Conservation (phyloP, 2,329 filamentous ascomycete genomes). For the Ascochyta koolunga region DNA sequence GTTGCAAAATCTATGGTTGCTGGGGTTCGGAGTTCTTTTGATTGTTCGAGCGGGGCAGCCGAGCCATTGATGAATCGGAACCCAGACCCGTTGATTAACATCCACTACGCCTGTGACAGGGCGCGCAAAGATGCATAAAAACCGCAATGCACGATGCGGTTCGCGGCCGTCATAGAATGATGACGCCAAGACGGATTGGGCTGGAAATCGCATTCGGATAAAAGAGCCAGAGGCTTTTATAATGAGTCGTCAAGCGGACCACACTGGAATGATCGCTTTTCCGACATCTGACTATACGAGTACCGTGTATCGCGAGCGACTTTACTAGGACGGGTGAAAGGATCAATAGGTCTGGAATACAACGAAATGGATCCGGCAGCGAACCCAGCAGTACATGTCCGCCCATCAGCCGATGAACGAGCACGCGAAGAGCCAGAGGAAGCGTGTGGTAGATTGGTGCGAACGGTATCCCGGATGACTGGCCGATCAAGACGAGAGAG, state of each 20-base stretch:
- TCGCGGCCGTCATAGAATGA: neutral
- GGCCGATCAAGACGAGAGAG: constrained; percentile 24
- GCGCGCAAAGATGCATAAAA: neutral
- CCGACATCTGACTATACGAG: neutral
- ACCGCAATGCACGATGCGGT: neutral
- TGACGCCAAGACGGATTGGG: constrained; percentile 12
- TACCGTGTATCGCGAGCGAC: neutral
- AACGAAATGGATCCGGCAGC: constrained; percentile 36
- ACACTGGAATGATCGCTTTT: too few relatives aligned
- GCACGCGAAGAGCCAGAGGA: constrained; percentile 20
- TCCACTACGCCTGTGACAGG: constrained; percentile 5
- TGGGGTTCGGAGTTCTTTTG: constrained; percentile 15
- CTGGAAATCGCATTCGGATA: constrained; percentile 6
- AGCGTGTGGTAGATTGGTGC: constrained; percentile 25
- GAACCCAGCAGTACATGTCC: constrained; percentile 34
- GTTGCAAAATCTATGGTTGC: neutral
- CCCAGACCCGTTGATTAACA: constrained; percentile 1
- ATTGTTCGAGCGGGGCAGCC: constrained; percentile 9
- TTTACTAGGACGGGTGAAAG: neutral
- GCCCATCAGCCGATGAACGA: constrained; percentile 21
- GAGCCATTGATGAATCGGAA: constrained; percentile 6
- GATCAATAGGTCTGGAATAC: neutral
- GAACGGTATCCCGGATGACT: constrained; percentile 29
- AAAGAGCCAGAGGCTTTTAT: neutral
- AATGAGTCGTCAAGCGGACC: neutral